These are phyloP conservation scores for Rhizopogon rudus DNA, from an alignment of 768 basidiomycete species.

Conservation along the genomic window DNA sequence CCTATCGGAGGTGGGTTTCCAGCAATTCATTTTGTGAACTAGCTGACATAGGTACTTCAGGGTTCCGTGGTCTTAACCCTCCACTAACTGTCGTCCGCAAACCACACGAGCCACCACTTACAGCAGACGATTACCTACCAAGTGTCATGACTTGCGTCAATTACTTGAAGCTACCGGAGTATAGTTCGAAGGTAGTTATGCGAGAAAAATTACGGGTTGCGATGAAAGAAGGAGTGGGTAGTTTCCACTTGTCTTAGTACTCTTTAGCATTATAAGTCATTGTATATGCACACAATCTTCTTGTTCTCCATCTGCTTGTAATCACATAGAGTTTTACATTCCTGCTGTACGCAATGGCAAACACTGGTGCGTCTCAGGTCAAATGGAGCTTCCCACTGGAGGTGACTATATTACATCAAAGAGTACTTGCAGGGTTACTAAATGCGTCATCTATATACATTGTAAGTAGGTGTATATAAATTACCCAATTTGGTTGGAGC, in stretches of 20 bases:
- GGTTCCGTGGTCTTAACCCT: conserved; percentile 93
- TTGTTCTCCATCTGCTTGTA: conserved; percentile 1
- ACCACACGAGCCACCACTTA: conserved; percentile 87
- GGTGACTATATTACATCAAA: too few relatives aligned
- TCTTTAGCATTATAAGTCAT: conserved; percentile 14
- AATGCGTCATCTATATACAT: too few relatives aligned
- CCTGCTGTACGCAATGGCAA: too few relatives aligned
- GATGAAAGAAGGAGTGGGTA: conserved; percentile 91
- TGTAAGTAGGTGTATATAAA: too few relatives aligned
- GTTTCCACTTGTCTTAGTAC: conserved; percentile 90
- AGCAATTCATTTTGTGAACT: neutral
- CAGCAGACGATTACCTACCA: conserved; percentile 91
- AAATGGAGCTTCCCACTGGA: too few relatives aligned
- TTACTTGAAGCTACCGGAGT: conserved; percentile 94
- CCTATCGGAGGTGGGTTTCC: conserved; percentile 81
- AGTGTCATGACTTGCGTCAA: conserved; percentile 99
- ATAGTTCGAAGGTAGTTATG: conserved; percentile 84
- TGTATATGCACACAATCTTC: conserved; percentile 15
- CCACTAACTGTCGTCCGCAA: conserved; percentile 95
- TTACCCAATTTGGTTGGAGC: too few relatives aligned
- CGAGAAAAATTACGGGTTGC: conserved; percentile 77
- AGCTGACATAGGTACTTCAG: conserved; percentile 30
- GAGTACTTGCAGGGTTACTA: too few relatives aligned
- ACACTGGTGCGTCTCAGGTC: too few relatives aligned
- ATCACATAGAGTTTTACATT: conserved; percentile 5